Evolutionary conservation across 805 yeast genomes (phyloP), one percentile per base, ranked within the genome.

Genomic region (Candida qinlingensis): DNA sequence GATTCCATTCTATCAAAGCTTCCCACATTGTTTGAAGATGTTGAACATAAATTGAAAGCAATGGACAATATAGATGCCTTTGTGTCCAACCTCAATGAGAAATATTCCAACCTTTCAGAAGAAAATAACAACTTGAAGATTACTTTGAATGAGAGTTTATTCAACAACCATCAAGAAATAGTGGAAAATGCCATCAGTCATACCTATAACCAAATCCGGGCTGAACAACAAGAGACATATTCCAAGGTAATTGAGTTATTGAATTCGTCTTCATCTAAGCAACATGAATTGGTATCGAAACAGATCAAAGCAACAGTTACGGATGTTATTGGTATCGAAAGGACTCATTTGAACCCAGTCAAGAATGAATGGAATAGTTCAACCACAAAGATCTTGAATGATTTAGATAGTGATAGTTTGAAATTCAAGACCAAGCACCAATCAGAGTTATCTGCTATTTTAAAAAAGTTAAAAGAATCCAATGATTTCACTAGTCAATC

Each of bases 81-180:
- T 37, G 54, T 55, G 9, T 2, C 39, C 0, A 40, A 47, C 4
- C 45, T 61, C 34, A 55, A 52, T 25, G 54, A 52, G 1, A 50
- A 59, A 28, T 56, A 56, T 29, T 50, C 63, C 0, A 49, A 45
- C n/a, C 41, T 61, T 4, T 57, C 63, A 0, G 52, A 49, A 41
- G 61, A 61, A 26, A 61, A 60, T 46, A 60, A 60, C 39, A 52
- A 57, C 8, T 50, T 61, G 28, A 58, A 54, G 34, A 39, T 45
- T 3, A 43, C 45, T 4, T 19, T 61, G 7, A 49, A 54, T 25
- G 65, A 59, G 10, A 45, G 49, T 4, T 35, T 60, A 33, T 61
- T 60, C 42, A 57, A 51, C 12, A 60, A 59, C 40, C 63, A 61
- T 34, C 47, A 51, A 6, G 45, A 48, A 3, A 49, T 58, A 25